Conservation (phyloP, 83 land plant species). For the Picea abies region DNA sequence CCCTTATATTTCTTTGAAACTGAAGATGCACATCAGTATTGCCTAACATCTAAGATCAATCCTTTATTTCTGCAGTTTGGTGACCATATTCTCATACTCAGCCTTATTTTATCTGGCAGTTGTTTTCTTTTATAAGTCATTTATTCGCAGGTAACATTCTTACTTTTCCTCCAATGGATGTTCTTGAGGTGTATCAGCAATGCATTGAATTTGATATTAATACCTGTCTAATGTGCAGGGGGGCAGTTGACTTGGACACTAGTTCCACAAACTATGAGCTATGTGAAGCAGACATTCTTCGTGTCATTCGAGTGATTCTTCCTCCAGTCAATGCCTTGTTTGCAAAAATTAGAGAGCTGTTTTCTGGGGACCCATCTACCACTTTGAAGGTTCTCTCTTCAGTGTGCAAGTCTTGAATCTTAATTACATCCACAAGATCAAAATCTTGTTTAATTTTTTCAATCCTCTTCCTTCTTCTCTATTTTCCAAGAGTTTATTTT, state of each 20-base stretch:
- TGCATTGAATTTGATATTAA: background rate
- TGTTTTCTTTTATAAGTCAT: conserved; percentile 53
- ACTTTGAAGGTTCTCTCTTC: conserved; percentile 52
- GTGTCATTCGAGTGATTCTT: conserved; percentile 35
- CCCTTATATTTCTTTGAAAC: background rate
- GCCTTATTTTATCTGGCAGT: conserved; percentile 42
- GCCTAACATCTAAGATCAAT: background rate
- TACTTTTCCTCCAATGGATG: background rate
- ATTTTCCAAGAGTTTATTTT: background rate
- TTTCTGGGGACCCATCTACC: conserved; percentile 69
- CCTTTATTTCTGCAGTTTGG: conserved; percentile 33
- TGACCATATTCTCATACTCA: conserved; percentile 46
- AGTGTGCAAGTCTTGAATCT: background rate
- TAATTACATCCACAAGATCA: background rate
- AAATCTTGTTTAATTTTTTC: background rate
- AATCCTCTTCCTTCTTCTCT: background rate
- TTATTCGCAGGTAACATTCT: conserved; percentile 37
- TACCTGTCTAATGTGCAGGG: conserved; percentile 19
- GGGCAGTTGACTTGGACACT: background rate
- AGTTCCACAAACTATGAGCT: conserved; percentile 23
- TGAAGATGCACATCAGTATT: background rate
- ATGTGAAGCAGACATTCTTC: conserved; percentile 51
- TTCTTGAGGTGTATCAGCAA: background rate
- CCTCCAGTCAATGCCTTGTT: conserved; percentile 51
- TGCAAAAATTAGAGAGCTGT: conserved; percentile 35